Percentiles rank a stretch among this genome's conserved stretches.
These are phyloP conservation scores for Penicillium canescens DNA, from an alignment of 495 filamentous ascomycete species.

Conservation along the genomic window DNA sequence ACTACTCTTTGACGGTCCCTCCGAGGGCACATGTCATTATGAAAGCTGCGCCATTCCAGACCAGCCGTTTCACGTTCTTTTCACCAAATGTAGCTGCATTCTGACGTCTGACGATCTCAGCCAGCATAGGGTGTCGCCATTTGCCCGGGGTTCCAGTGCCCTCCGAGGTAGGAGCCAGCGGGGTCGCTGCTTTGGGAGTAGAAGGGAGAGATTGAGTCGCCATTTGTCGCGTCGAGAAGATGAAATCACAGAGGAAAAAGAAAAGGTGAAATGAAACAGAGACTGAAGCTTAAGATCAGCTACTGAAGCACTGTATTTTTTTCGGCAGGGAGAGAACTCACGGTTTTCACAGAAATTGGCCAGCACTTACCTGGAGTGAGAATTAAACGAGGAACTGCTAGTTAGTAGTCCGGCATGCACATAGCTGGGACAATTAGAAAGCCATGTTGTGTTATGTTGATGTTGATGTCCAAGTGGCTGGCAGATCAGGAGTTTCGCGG, in stretches of 20 bases:
- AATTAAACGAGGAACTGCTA: neutral
- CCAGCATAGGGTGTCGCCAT: constrained; percentile 82
- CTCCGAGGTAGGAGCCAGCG: constrained; percentile 43
- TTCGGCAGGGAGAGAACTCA: constrained; percentile 10
- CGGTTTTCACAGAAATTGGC: neutral
- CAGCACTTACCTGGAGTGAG: constrained; percentile 17
- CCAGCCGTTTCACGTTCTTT: constrained; percentile 62
- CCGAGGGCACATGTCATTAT: constrained; percentile 44
- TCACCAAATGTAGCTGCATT: constrained; percentile 72
- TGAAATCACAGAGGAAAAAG: neutral
- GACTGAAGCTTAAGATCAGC: neutral
- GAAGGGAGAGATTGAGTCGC: constrained; percentile 48
- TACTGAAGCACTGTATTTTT: neutral
- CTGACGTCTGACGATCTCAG: constrained; percentile 75
- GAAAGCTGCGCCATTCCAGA: constrained; percentile 62
- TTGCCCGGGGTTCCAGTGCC: constrained; percentile 67
- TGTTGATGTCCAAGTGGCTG: constrained; percentile 14
- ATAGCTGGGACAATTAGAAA: constrained; percentile 4
- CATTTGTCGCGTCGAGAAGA: constrained; percentile 25
- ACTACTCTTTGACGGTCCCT: constrained; percentile 38
- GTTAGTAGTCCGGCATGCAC: neutral
- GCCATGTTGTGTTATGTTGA: constrained; percentile 21
- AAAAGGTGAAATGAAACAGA: constrained; percentile 1
- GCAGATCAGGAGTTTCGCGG: constrained; percentile 18
- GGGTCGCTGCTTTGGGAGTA: constrained; percentile 60